Conservation (phyloP, 257 asterid genomes). For the Paraleonurus japonicus region DNA sequence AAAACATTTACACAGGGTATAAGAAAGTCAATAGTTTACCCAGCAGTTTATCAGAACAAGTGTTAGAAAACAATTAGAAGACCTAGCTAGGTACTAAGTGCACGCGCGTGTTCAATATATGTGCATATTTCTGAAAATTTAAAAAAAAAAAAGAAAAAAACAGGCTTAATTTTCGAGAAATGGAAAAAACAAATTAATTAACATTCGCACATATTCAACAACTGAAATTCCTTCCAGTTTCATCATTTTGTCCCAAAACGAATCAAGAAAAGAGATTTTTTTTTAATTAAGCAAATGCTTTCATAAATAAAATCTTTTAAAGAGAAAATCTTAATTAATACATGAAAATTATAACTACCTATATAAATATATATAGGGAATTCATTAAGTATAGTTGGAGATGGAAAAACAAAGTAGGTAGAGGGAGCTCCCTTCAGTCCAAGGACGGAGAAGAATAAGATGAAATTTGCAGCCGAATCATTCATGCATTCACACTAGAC, state of each 20-base stretch:
- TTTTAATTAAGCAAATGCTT: too few relatives aligned
- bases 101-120: neutral
- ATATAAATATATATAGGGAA: too few relatives aligned
- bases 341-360: too few relatives aligned
- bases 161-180: too few relatives aligned
- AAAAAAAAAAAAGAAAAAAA: too few relatives aligned
- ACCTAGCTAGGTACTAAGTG: neutral
- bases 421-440: slow-evolving; percentile 99
- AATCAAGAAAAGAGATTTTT: too few relatives aligned
- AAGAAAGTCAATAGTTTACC: neutral
- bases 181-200: too few relatives aligned
- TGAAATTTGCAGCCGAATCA: slow-evolving; percentile 80
- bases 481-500: slow-evolving; percentile 68
- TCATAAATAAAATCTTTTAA: too few relatives aligned
- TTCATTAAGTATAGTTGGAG: too few relatives aligned
- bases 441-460: slow-evolving; percentile 57
- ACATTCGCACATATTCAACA: too few relatives aligned
- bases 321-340: too few relatives aligned
- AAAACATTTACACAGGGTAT: neutral
- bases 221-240: neutral
- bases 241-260: neutral
- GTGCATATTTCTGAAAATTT: neutral
- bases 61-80: neutral
- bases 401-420: too few relatives aligned
- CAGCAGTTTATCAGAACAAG: neutral